phyloP scores from a whole-genome alignment of 1,284 basidiomycete species.

The Inonotus hispidus region DNA sequence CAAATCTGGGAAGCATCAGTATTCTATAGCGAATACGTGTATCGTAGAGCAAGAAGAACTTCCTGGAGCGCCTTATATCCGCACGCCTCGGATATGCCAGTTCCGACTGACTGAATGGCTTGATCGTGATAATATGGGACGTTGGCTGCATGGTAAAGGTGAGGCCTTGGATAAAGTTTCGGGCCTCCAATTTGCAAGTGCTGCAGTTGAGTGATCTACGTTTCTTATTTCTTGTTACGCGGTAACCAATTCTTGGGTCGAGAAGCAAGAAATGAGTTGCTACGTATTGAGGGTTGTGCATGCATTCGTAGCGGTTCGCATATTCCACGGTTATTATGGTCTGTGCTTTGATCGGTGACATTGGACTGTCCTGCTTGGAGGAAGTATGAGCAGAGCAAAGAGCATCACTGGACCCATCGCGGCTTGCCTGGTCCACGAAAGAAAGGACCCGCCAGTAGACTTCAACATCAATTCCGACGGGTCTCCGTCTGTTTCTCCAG shows the following conservation, averaged over 20 bases:
- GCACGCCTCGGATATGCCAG: neutral
- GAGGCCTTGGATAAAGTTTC: neutral
- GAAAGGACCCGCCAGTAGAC: neutral
- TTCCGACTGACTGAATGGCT: neutral
- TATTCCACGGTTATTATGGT: too few species aligned
- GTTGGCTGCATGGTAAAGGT: neutral
- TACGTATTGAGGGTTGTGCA: neutral
- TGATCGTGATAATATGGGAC: neutral
- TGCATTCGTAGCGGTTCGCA: neutral
- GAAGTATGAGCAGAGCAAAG: neutral
- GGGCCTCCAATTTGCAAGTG: neutral
- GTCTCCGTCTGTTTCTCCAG: slow-evolving; percentile 2
- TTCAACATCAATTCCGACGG: slow-evolving; percentile 5
- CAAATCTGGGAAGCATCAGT: neutral
- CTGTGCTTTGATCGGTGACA: neutral
- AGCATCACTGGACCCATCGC: neutral
- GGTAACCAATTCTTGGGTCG: neutral
- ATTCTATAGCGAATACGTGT: neutral
- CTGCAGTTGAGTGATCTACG: slow-evolving; percentile 9
- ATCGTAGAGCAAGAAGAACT: neutral
- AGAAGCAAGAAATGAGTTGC: neutral
- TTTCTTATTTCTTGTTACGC: neutral
- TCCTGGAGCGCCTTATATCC: neutral
- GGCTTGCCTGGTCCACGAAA: too few species aligned
- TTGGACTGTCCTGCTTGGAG: neutral